These are phyloP conservation scores for Epicoccum sorghinum DNA, from an alignment of 2,329 filamentous ascomycete genomes.

Conservation along the genomic window DNA sequence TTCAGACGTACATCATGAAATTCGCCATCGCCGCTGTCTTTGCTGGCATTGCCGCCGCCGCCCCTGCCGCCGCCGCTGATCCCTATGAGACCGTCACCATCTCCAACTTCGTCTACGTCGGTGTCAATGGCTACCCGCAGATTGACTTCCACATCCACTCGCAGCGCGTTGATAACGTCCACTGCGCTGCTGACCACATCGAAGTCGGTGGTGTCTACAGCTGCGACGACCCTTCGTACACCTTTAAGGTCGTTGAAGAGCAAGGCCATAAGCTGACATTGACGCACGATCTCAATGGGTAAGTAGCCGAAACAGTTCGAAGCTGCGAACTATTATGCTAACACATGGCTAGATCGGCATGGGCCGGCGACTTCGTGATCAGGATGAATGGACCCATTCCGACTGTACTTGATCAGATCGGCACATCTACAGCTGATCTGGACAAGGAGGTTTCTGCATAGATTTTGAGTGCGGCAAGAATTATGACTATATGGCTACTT, in stretches of 20 bases:
- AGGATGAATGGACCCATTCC: neutral
- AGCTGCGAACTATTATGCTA: neutral
- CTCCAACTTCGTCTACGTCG: neutral
- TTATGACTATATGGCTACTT: no score
- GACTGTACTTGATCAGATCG: neutral
- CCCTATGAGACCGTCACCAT: neutral
- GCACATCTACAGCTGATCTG: neutral
- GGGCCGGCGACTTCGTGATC: neutral
- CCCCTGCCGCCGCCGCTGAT: neutral
- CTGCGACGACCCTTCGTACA: neutral
- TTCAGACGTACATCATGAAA: neutral
- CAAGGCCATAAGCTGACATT: neutral
- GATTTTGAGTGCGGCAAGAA: no score
- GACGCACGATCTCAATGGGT: neutral
- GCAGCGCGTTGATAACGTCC: neutral
- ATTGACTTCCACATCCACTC: neutral
- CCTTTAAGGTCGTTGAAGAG: neutral
- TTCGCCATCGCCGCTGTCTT: neutral
- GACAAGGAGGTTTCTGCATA: neutral
- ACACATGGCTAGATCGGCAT: neutral
- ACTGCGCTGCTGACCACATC: neutral
- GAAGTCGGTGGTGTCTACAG: neutral
- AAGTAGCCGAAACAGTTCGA: neutral
- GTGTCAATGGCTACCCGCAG: neutral
- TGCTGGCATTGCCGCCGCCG: neutral